Percentiles rank a stretch among this genome's conserved stretches.
phyloP scores from a whole-genome alignment of 1,139 yeast genomes.

The Pichia sp. region DNA sequence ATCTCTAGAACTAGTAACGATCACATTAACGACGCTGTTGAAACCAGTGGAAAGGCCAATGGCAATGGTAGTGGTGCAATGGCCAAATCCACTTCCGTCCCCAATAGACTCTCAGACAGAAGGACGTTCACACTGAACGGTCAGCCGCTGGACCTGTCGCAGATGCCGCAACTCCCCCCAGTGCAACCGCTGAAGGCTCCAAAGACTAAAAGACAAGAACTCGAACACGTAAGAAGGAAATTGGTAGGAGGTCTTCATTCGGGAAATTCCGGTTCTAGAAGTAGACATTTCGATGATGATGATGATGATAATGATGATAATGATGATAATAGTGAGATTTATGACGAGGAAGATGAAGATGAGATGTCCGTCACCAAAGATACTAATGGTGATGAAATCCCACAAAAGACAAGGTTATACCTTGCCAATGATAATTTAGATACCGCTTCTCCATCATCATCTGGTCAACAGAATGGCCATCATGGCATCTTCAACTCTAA shows the following conservation, averaged over 20 bases:
- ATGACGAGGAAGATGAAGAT: conserved; percentile 3
- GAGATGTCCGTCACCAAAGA: no score
- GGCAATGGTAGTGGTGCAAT: no score
- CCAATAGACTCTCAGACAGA: conserved; percentile 3
- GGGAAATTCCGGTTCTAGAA: background rate
- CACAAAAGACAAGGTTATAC: no score
- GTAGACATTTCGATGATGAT: conserved; percentile 3
- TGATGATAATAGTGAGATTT: conserved; percentile 4
- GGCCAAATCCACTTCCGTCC: conserved; percentile 13
- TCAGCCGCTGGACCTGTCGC: conserved; percentile 6
- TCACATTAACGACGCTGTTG: no score
- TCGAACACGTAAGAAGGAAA: conserved; percentile 11
- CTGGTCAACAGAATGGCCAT: no score
- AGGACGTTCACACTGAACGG: conserved; percentile 4
- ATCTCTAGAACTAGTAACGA: no score
- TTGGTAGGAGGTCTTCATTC: conserved; percentile 5
- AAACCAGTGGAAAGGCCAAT: no score
- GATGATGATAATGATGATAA: conserved; percentile 6
- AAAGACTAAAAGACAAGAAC: conserved; percentile 8
- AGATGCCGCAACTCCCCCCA: conserved; percentile 9
- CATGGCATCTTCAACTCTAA: no score
- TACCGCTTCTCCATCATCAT: no score
- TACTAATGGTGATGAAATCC: no score
- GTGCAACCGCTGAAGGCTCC: conserved; percentile 3
- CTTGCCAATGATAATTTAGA: no score